Evolutionary conservation across 768 basidiomycete species (phyloP).

Genomic region (Epithele typhae): DNA sequence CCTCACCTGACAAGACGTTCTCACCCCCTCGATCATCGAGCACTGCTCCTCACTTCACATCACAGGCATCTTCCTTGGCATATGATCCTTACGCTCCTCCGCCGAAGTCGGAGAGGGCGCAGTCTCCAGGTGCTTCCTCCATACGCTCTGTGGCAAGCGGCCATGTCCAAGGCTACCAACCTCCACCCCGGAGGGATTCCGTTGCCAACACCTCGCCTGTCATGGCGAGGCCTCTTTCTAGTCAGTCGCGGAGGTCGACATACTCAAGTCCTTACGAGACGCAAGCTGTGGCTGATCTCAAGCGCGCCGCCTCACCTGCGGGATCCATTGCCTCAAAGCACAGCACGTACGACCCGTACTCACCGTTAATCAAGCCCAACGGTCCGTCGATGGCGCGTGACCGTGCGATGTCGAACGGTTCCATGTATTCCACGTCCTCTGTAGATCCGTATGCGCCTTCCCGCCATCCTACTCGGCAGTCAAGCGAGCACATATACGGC

Average conservation of each 20-base stretch:
- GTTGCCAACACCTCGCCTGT: neutral
- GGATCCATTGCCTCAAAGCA: slow-evolving; percentile 3
- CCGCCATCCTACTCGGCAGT: slow-evolving; percentile 17
- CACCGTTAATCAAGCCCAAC: neutral
- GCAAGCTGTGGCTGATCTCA: neutral
- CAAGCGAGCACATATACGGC: slow-evolving; percentile 13
- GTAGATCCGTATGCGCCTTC: slow-evolving; percentile 34
- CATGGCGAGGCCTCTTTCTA: slow-evolving; percentile 7
- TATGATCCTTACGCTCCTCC: slow-evolving; percentile 6
- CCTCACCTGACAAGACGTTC: slow-evolving; percentile 5
- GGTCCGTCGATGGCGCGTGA: neutral
- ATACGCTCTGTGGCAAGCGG: slow-evolving; percentile 8
- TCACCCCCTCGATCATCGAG: slow-evolving; percentile 4
- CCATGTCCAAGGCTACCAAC: slow-evolving; percentile 1
- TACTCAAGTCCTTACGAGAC: slow-evolving; percentile 11
- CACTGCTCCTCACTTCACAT: neutral
- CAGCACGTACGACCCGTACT: slow-evolving; percentile 11
- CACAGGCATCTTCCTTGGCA: neutral
- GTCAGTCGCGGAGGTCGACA: slow-evolving; percentile 8
- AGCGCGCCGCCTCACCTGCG: slow-evolving; percentile 9
- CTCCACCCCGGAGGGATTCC: slow-evolving; percentile 1
- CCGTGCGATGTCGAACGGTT: slow-evolving; percentile 39
- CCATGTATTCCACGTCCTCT: slow-evolving; percentile 32
- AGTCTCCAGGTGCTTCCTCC: slow-evolving; percentile 15
- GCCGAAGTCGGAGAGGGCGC: slow-evolving; percentile 10